Evolutionary conservation across 2,329 filamentous ascomycete species (phyloP), one percentile per base, ranked within the genome.

Genomic region (Chaetomiaceae sp.): DNA sequence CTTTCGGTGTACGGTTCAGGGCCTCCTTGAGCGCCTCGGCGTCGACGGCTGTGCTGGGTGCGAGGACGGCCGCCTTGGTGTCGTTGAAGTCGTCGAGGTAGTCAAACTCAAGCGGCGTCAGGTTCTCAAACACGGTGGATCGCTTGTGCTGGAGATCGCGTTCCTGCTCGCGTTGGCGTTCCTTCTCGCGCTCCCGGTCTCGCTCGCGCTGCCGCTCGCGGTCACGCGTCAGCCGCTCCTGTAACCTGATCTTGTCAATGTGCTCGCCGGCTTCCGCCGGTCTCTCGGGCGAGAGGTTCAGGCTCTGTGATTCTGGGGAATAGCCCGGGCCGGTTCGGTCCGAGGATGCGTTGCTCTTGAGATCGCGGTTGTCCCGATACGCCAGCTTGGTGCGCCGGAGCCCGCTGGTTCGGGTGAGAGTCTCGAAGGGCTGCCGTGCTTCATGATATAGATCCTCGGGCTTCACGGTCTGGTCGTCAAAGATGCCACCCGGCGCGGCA

Each of bases 331-430:
- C 49, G 14, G 26, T 29, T 14, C 50, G 40, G 15, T 54, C 51
- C 4, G 53, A 47, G 7, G 53, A 58, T 19, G 55, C 51, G 47
- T 45, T 57, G 22, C 56, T 57, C 36, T 55, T 58, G 15, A 44
- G 47, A n/a, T 56, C 56, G 5, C 58, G 58, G 10, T 52, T 56
- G 42, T 72, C 67, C 17, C 71, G 65, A 47, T 71, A 56, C 1
- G 71, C 62, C n/a, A 71, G 59, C 38, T 62, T 67, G 15, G 64
- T 56, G 19, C 62, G 61, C 43, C 61, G 58, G 29, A 61, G 45
- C 7, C 53, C 54, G 24, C 52, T 57, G 6, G 50, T 35, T 42
- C 56, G 60, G 41, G 56, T 56, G 1, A 60, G 53, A 0, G 62
- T 58, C 9, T 62, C 60, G 40, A 56, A 60, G 2, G 52, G 54